Base-by-base conservation (phyloP, 768 basidiomycete species). In the Infundibulicybe gibba region DNA sequence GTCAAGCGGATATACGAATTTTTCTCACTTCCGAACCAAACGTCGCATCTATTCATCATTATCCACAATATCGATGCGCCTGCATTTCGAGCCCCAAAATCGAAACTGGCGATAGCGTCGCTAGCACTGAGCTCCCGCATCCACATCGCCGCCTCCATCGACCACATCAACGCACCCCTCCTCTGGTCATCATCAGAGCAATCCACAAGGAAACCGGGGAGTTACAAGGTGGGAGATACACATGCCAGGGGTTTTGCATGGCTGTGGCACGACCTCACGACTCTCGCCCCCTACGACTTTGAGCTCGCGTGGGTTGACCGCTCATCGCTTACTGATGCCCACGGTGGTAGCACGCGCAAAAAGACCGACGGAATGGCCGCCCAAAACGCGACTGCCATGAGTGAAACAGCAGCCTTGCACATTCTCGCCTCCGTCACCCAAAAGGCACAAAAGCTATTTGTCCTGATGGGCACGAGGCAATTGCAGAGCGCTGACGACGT, bases 211-310 rank as follows among this genome's bases (percentile, higher is more conserved):
- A 86, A 85, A 60, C 65, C 62, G 30, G 57, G 50, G 33, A 43
- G 38, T n/a, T 9, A 49, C 25, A 37, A 43, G 14, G 45, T 53
- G 13, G 44, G 55, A 14, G 8, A 54, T 5, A 54, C 61, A 6
- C 61, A 63, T 43, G 48, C 64, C 32, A 74, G 74, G 31, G 85
- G 85, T 8, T 86, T 80, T 60, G 66, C 80, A 1, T 92, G 90
- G 83, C 68, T 93, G 13, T 91, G 90, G 82, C 91, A 97, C 65
- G 91, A 95, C 64, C 64, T 92, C 17, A 91, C 93, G 3, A 97
- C 95, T 2, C 85, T 94, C 53, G 70, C 68, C 13, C 72, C 89
- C 1, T 97, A 94, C 70, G 83, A 89, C 60, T 74, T 77, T 50
- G 94, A 97, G 61, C 75, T 90, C 33, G 71, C 79, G 0, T 80